Conservation (phyloP, 2,329 filamentous ascomycete species). For the Sporothrix brasiliensis region DNA sequence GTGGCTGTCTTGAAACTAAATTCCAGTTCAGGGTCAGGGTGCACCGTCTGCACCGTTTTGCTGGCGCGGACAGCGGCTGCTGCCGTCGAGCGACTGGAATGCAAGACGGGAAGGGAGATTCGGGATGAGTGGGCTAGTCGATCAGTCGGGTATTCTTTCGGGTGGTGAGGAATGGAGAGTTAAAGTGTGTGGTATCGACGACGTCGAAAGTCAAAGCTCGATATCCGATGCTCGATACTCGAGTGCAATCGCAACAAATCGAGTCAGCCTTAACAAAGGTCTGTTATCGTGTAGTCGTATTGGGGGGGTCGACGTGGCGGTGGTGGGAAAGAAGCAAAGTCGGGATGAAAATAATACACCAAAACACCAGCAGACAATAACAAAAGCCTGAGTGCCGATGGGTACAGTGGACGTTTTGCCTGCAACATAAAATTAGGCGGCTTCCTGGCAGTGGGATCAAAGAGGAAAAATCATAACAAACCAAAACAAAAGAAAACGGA, state of each 20-base stretch:
- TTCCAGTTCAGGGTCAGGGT: not conserved
- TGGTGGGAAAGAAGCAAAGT: not conserved
- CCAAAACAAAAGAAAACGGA: not conserved
- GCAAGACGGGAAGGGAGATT: conserved; percentile 14
- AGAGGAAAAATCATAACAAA: conserved; percentile 31
- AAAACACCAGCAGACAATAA: not conserved
- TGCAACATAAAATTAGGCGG: conserved; percentile 16
- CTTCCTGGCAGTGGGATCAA: conserved; percentile 25
- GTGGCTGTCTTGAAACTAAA: not conserved
- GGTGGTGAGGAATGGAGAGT: conserved; percentile 4
- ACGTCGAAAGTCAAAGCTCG: no score
- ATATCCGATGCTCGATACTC: not conserved
- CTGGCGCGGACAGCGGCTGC: conserved; percentile 25
- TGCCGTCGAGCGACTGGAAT: conserved; percentile 28
- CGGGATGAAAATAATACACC: conserved; percentile 4
- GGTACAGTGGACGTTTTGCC: not conserved
- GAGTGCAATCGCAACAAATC: not conserved
- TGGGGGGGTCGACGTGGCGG: not conserved
- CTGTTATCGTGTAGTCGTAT: not conserved
- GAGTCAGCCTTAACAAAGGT: conserved; percentile 7
- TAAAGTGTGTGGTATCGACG: not conserved
- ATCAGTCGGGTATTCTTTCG: conserved; percentile 18
- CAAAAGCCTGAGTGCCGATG: not conserved
- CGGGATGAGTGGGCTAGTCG: not conserved
- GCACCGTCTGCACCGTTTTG: conserved; percentile 10